A percentile compares a stretch with the other conserved stretches of the same genome.
These are phyloP conservation scores for Erodium maritimum DNA, from an alignment of 345 rosid species.

Conservation along the genomic window DNA sequence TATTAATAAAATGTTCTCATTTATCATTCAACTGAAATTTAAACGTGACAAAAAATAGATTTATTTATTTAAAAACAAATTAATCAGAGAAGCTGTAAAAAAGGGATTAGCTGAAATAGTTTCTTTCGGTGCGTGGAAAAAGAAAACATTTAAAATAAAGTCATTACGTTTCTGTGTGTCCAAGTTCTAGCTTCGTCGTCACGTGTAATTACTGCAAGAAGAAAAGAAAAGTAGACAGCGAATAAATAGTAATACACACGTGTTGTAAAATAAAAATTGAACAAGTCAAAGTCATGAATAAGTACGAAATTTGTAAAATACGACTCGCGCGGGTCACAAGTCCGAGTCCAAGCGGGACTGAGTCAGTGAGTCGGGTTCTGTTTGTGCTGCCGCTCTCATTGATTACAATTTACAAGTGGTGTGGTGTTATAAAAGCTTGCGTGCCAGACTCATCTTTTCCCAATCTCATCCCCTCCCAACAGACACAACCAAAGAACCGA, in stretches of 20 bases:
- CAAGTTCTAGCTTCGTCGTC: neutral
- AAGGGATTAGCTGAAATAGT: too few relatives aligned
- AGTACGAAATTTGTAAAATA: neutral
- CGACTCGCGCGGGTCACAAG: neutral
- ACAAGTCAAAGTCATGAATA: neutral
- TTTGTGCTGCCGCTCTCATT: too few relatives aligned
- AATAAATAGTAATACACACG: neutral
- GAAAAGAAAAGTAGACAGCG: neutral
- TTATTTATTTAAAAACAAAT: too few relatives aligned
- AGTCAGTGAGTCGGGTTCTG: neutral
- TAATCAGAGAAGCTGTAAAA: too few relatives aligned
- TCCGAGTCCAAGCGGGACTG: neutral
- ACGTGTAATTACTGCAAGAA: neutral
- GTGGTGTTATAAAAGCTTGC: neutral
- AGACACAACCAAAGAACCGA: too few relatives aligned
- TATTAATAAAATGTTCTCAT: too few relatives aligned
- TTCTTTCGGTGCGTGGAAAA: neutral
- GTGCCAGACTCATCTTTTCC: neutral
- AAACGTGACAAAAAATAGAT: too few relatives aligned
- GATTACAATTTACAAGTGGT: too few relatives aligned
- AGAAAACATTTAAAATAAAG: neutral
- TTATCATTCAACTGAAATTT: too few relatives aligned
- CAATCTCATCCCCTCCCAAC: neutral
- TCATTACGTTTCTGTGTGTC: neutral
- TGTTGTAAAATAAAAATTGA: neutral